Conservation (phyloP, 2,329 filamentous ascomycete species). For the Drechslerella stenobrocha region DNA sequence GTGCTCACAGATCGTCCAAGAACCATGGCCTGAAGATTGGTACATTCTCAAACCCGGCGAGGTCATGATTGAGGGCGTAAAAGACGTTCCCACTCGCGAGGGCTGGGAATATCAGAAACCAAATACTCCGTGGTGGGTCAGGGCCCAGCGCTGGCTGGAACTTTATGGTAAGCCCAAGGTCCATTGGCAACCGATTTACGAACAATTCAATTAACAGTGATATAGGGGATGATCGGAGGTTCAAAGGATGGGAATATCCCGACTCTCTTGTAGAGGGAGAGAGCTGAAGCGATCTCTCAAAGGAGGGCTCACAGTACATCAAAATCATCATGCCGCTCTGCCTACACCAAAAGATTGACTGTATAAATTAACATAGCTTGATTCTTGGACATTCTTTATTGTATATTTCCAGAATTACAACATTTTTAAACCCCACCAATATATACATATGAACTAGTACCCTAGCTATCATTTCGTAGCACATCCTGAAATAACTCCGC, state of each 20-base stretch:
- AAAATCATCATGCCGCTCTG: too few species aligned
- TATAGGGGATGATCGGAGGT: conserved; percentile 21
- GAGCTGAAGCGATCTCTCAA: background rate
- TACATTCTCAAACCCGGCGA: conserved; percentile 12
- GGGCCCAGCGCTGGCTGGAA: conserved; percentile 20
- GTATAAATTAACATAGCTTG: too few species aligned
- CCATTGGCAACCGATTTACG: too few species aligned
- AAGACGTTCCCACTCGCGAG: conserved; percentile 28
- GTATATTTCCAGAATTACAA: too few species aligned
- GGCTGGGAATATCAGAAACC: conserved; percentile 30
- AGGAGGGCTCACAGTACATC: too few species aligned
- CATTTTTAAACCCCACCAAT: too few species aligned
- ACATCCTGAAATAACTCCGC: too few species aligned
- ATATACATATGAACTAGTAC: too few species aligned
- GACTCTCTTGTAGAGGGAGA: conserved; percentile 1
- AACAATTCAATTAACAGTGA: too few species aligned
- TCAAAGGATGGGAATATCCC: conserved; percentile 35
- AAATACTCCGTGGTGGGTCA: conserved; percentile 31
- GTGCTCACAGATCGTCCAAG: conserved; percentile 9
- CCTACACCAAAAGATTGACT: too few species aligned
- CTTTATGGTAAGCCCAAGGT: conserved; percentile 39
- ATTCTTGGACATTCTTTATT: too few species aligned
- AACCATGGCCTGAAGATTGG: conserved; percentile 41
- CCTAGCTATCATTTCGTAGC: too few species aligned
- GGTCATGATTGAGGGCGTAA: conserved; percentile 23